phyloP scores from a whole-genome alignment of 345 rosid genomes.

The Turritis glabra region DNA sequence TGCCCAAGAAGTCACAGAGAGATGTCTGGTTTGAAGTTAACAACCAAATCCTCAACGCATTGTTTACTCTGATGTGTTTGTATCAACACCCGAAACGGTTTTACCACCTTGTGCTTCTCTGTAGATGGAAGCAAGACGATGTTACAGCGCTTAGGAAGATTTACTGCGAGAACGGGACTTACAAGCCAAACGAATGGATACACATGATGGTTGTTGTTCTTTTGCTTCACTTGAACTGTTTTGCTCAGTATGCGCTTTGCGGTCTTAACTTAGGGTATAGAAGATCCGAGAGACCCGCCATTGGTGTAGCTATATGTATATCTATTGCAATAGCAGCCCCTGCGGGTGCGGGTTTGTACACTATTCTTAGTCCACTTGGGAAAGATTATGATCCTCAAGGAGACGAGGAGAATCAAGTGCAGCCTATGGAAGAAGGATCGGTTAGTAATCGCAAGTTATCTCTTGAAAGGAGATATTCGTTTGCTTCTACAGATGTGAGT shows the following conservation, averaged over 20 bases:
- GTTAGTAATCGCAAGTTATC: slow-evolving; percentile 39
- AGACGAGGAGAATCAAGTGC: slow-evolving; percentile 70
- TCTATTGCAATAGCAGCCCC: slow-evolving; percentile 91
- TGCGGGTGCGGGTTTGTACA: slow-evolving; percentile 77
- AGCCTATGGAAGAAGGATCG: slow-evolving; percentile 28
- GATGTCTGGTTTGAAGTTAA: slow-evolving; percentile 91
- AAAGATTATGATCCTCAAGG: slow-evolving; percentile 62
- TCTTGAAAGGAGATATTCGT: slow-evolving; percentile 62
- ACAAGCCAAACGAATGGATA: slow-evolving; percentile 83
- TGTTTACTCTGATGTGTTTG: slow-evolving; percentile 90
- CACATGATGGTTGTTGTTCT: slow-evolving; percentile 85
- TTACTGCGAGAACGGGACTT: slow-evolving; percentile 81
- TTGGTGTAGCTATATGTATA: slow-evolving; percentile 78
- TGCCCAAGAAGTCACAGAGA: slow-evolving; percentile 71
- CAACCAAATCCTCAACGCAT: slow-evolving; percentile 89
- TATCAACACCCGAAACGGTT: slow-evolving; percentile 89
- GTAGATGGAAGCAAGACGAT: slow-evolving; percentile 77
- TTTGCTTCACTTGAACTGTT: slow-evolving; percentile 83
- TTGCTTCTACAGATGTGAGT: slow-evolving; percentile 50
- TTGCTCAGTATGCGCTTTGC: slow-evolving; percentile 88
- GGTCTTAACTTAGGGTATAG: slow-evolving; percentile 78
- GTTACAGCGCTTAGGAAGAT: slow-evolving; percentile 60
- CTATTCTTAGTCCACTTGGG: slow-evolving; percentile 78
- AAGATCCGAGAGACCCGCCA: slow-evolving; percentile 79
- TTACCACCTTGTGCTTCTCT: slow-evolving; percentile 76